Evolutionary conservation across 352 stramenopile species (phyloP), one percentile per base, ranked within the genome.

Genomic region (Phytophthora tubulina): DNA sequence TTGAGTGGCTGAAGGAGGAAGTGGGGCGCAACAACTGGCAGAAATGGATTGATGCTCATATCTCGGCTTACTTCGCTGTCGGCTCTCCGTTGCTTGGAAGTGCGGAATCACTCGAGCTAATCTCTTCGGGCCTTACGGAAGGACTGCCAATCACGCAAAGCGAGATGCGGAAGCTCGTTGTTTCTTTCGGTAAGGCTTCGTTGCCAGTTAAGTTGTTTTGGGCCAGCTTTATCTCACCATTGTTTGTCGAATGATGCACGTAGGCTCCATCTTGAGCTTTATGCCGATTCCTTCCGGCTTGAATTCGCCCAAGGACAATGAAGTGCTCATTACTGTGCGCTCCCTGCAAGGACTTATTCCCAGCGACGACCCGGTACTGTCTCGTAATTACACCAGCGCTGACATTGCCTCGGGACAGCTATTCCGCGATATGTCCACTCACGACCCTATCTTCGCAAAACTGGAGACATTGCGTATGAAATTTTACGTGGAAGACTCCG

Each of bases 1-100:
- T 95, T 35, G 83, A 84, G 60, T 95, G 88, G 88, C 73, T 95
- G 55, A 87, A 90, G 57, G 80, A 89, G 53, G 86, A 95, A 59
- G 75, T 95, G 21, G 86, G 86, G 1, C 72, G 75, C 6, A 85
- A 94, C 52, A 77, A 93, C 70, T 92, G 81, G 81, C 82, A 92
- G 39, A 61, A 76, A 44, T 95, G 88, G 88, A 90, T 95, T 46
- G 85, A 93, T 62, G 74, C 68, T 10, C 84, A 95, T 62, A 84
- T 95, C 50, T 88, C 86, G 15, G 73, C 88, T 11, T 95, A 90
- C 64, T 95, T 95, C 70, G 86, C 86, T 3, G 76, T 95, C 7
- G 85, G 85, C 6, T 84, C 88, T 9, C 88, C 88, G 17, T 64
- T 94, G 14, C 74, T 95, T 5, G 88, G 88, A 51, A 95, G 88